Percentiles rank a stretch among this genome's conserved stretches.
phyloP scores from a whole-genome alignment of 2,329 filamentous ascomycete genomes.

The Aspergillus pseudoviridinutans region DNA sequence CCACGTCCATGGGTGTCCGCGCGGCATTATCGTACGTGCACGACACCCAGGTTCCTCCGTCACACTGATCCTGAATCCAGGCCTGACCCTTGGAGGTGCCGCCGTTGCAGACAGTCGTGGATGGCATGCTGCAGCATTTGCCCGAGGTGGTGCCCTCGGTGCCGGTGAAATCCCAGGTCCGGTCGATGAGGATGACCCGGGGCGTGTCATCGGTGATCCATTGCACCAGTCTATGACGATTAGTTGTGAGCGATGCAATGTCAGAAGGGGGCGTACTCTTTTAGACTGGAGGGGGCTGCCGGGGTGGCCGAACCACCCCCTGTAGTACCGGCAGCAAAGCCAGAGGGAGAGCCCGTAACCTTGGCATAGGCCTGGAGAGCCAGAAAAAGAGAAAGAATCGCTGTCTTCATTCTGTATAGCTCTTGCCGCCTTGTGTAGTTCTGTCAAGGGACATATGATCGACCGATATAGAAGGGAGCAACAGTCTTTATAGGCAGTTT shows the following conservation, averaged over 20 bases:
- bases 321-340: constrained; percentile 14
- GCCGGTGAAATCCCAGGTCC: constrained; percentile 16
- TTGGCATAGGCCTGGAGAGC: constrained; percentile 5
- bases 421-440: too few species aligned
- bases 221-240: background rate
- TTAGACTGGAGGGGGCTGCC: constrained; percentile 8
- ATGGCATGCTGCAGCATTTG: constrained; percentile 12
- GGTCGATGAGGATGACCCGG: constrained; percentile 10
- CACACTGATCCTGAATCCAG: constrained; percentile 53
- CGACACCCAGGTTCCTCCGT: constrained; percentile 44
- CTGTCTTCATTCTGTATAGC: constrained; percentile 1
- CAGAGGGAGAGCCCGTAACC: constrained; percentile 8
- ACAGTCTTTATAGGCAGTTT: too few species aligned
- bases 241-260: background rate
- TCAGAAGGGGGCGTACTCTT: constrained; percentile 3
- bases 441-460: too few species aligned
- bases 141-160: constrained; percentile 41
- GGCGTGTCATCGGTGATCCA: constrained; percentile 12
- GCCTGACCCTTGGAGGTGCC: constrained; percentile 51
- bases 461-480: too few species aligned
- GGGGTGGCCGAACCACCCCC: constrained; percentile 10
- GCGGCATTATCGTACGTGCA: constrained; percentile 51
- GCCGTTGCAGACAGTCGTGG: constrained; percentile 49
- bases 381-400: background rate
- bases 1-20: constrained; percentile 48